A percentile compares a stretch with the other conserved stretches of the same genome.
Conservation (phyloP, 257 asterid genomes). For the Jacaranda copaia region DNA sequence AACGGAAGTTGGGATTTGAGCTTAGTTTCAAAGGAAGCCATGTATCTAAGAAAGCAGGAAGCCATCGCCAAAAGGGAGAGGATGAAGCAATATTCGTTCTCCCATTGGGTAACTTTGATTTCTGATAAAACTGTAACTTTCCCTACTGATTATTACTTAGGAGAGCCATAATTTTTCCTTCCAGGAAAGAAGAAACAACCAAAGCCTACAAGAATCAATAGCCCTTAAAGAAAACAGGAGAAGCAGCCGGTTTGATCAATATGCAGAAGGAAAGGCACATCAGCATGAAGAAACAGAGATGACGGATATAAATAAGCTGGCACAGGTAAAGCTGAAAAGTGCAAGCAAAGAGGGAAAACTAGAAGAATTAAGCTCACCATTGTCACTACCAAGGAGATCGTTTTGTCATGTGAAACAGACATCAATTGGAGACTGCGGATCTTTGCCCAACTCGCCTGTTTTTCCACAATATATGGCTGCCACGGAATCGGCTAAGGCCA, state of each 20-base stretch:
- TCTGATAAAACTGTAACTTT: not conserved
- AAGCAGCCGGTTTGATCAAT: conserved; percentile 42
- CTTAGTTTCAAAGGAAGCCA: conserved; percentile 46
- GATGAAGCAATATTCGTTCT: conserved; percentile 62
- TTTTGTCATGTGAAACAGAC: conserved; percentile 45
- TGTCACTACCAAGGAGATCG: conserved; percentile 62
- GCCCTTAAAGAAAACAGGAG: conserved; percentile 40
- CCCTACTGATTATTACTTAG: too few species aligned
- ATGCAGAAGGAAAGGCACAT: conserved; percentile 30
- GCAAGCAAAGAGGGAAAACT: conserved; percentile 30
- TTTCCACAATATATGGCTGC: conserved; percentile 71
- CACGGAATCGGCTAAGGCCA: conserved; percentile 81
- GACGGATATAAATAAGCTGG: conserved; percentile 24
- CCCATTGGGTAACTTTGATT: conserved; percentile 54
- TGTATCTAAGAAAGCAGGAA: conserved; percentile 53
- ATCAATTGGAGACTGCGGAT: conserved; percentile 49
- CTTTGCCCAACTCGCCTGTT: conserved; percentile 55
- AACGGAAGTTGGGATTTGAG: conserved; percentile 54
- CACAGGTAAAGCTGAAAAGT: conserved; percentile 43
- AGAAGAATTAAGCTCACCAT: conserved; percentile 48
- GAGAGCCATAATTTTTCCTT: not conserved
- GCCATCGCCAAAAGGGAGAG: conserved; percentile 57
- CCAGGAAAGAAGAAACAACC: conserved; percentile 58
- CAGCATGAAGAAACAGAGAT: not conserved
- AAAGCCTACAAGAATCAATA: conserved; percentile 40